Base-by-base conservation (phyloP, 1,139 yeast genomes). In the Geotrichum phurueaensis region DNA sequence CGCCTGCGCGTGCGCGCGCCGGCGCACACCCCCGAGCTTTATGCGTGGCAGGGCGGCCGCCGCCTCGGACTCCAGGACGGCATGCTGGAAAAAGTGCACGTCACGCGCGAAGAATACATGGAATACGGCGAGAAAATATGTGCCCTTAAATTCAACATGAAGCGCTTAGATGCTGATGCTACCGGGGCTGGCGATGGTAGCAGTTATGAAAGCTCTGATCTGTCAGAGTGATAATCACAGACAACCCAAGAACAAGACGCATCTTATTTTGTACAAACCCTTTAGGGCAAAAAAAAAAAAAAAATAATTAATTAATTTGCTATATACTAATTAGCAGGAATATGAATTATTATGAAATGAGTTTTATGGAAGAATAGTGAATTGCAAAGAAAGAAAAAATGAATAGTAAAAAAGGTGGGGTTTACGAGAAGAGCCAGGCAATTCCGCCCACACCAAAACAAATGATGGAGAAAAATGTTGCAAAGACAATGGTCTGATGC, bases 51-150 rank as follows among this genome's bases (percentile, higher is more conserved):
- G 54, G 81, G 86, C 13, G 88, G 86, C 39, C 75, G 79, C 13
- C 71, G 74, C 22, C 81, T 92, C 62, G 81, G 84, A 23, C 70
- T 74, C 1, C 79, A 81, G 50, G 84, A 81, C 1, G 78, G 76
- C 0, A 66, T 73, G 59, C 81, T 87, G 63, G 76, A 78, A 13
- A 79, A 81, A 58, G 81, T 87, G 9, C 79, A 84, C 63, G 84
- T 92, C 27, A 81, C 95, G 0, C 83, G 84, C 64, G 84, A 84
- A 63, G 97, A 92, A 60, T 92, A 91, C 70, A 81, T 84, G 67
- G 98, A 92, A 73, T 87, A 89, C 70, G 98, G 98, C 0, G 80
- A 86, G n/a, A 67, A 67, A 56, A 55, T 69, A 1, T 72, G 74
- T 56, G 53, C 66, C 9, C 58, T 61, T 20, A 65, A 63, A 54